phyloP scores from a whole-genome alignment of 2,329 filamentous ascomycete species.

The Microcera coccophila region DNA sequence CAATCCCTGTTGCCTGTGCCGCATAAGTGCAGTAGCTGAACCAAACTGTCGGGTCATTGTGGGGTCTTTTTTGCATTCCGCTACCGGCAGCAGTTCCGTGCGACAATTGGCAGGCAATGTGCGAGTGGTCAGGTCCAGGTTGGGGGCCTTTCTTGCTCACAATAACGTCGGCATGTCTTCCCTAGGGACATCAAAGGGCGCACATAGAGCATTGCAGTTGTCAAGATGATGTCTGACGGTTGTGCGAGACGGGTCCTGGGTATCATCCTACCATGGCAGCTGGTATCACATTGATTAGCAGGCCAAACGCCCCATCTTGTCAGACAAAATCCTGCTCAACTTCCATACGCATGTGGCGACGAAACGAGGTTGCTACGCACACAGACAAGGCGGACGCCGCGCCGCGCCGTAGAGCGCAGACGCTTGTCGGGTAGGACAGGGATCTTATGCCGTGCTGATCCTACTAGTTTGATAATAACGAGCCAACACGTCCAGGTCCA shows the following conservation, averaged over 20 bases:
- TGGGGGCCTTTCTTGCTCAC: too few species aligned
- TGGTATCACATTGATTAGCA: too few species aligned
- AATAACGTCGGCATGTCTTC: too few species aligned
- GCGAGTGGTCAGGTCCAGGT: too few species aligned
- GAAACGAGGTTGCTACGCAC: neutral
- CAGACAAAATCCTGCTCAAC: too few species aligned
- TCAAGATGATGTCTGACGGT: too few species aligned
- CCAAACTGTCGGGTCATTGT: slow-evolving; percentile 27
- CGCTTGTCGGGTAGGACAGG: slow-evolving; percentile 7
- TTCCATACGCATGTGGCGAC: slow-evolving; percentile 2
- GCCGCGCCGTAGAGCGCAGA: slow-evolving; percentile 8
- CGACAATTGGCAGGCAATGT: neutral
- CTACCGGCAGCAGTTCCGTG: slow-evolving; percentile 19
- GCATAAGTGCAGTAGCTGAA: slow-evolving; percentile 21
- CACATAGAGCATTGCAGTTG: too few species aligned
- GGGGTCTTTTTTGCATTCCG: slow-evolving; percentile 24
- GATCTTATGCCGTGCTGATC: slow-evolving; percentile 20
- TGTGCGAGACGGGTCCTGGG: too few species aligned
- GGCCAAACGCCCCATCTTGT: too few species aligned
- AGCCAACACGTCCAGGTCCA: slow-evolving; percentile 16
- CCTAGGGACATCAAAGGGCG: too few species aligned
- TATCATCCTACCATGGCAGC: neutral
- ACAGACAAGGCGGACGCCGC: slow-evolving; percentile 13
- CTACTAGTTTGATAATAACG: slow-evolving; percentile 10
- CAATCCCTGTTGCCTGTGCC: slow-evolving; percentile 21